Conservation (phyloP, 2,329 filamentous ascomycete species). For the Sodiomyces alkalinus region DNA sequence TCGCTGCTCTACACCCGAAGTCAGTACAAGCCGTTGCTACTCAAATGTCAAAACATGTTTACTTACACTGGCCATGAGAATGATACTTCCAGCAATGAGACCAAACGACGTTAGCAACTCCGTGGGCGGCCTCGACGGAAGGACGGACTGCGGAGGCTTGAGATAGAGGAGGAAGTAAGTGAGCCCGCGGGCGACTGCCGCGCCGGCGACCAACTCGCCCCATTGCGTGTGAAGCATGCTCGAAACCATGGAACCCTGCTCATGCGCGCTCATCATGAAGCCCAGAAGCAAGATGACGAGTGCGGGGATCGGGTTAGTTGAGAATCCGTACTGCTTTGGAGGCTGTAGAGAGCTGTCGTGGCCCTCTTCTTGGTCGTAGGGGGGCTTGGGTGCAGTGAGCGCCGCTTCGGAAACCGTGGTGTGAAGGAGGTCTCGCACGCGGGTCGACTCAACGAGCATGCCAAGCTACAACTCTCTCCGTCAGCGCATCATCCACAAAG, state of each 20-base stretch:
- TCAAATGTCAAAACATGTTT: neutral
- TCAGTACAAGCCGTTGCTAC: neutral
- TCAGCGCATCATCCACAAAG: constrained; percentile 1
- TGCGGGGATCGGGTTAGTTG: constrained; percentile 78
- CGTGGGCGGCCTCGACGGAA: constrained; percentile 74
- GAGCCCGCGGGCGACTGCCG: constrained; percentile 59
- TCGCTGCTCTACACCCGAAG: constrained; percentile 45
- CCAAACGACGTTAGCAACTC: constrained; percentile 83
- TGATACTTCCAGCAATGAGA: constrained; percentile 69
- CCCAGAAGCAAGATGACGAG: constrained; percentile 78
- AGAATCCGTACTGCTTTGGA: constrained; percentile 56
- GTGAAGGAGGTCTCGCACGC: constrained; percentile 53
- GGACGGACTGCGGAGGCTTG: constrained; percentile 62
- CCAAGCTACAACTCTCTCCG: constrained; percentile 38
- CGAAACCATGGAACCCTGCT: constrained; percentile 68
- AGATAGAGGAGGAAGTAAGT: constrained; percentile 74
- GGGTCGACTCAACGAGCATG: constrained; percentile 69
- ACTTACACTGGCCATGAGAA: constrained; percentile 84
- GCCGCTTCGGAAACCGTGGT: constrained; percentile 26
- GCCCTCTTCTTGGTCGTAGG: constrained; percentile 25
- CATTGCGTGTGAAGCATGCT: constrained; percentile 91
- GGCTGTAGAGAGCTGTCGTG: constrained; percentile 24
- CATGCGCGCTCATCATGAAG: constrained; percentile 90
- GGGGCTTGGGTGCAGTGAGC: constrained; percentile 14
- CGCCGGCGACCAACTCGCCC: constrained; percentile 72